These are phyloP conservation scores for Penicillium sp. DNA, from an alignment of 2,329 filamentous ascomycete species.

Conservation along the genomic window DNA sequence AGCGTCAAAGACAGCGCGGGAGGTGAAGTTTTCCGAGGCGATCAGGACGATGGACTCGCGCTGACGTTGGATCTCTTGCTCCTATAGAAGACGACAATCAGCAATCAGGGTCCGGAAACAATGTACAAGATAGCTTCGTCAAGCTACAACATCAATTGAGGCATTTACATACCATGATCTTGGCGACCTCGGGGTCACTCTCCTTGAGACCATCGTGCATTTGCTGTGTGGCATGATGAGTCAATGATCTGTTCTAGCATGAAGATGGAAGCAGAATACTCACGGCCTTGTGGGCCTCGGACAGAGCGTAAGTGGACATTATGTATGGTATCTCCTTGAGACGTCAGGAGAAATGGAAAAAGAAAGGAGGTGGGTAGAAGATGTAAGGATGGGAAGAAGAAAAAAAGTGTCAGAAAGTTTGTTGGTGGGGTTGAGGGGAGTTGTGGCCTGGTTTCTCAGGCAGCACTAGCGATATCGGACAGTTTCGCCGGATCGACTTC, in stretches of 20 bases:
- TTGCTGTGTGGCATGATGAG: slow-evolving; percentile 58
- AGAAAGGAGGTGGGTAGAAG: slow-evolving; percentile 10
- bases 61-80: slow-evolving; percentile 92
- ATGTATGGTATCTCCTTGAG: slow-evolving; percentile 15
- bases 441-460: slow-evolving; percentile 21
- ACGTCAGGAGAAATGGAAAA: slow-evolving; percentile 4
- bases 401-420: slow-evolving; percentile 13
- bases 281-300: slow-evolving; percentile 63
- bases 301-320: slow-evolving; percentile 58
- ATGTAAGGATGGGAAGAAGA: neutral
- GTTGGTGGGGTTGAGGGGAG: slow-evolving; percentile 20
- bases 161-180: slow-evolving; percentile 75
- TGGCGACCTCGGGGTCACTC: slow-evolving; percentile 86
- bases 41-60: slow-evolving; percentile 98
- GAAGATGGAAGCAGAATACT: slow-evolving; percentile 28
- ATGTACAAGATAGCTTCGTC: neutral
- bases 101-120: slow-evolving; percentile 3
- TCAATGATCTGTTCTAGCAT: slow-evolving; percentile 29
- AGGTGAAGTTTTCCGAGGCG: slow-evolving; percentile 98
- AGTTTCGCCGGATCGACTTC: slow-evolving; percentile 14
- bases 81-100: slow-evolving; percentile 51
- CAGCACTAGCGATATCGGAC: slow-evolving; percentile 15
- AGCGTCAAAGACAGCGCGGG: slow-evolving; percentile 94
- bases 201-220: slow-evolving; percentile 93
- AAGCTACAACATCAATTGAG: slow-evolving; percentile 1